Base-by-base conservation (phyloP, 2,329 filamentous ascomycete genomes). In the Clonostachys chloroleuca region DNA sequence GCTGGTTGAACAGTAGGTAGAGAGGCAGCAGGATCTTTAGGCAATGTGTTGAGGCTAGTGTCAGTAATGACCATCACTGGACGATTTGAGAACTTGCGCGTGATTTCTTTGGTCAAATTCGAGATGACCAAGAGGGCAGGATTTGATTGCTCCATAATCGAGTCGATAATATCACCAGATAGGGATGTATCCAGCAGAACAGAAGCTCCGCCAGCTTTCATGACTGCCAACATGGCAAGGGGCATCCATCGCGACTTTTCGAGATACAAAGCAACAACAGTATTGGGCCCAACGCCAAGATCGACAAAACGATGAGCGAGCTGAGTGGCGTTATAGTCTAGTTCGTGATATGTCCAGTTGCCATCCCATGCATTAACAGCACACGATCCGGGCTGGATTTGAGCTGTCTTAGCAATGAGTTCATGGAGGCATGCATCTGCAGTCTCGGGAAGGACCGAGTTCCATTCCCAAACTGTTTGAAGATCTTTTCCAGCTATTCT, bases 331-430 rank as follows among this genome's bases (percentile, higher is more conserved):
- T 64, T 56, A 2, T 52, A 47, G 40, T 73, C 66, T 5, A 74
- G 56, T 37, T 74, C 61, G 37, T 55, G 47, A 47, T 73, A 75
- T 9, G 69, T 69, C 47, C 72, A 63, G 42, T 59, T 37, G 51
- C 70, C 70, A 47, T 74, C 70, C 68, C 69, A 73, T 3, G 71
- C 70, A 42, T 66, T 54, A 30, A 74, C 63, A 18, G 71, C 71
- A 5, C 57, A 52, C 12, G 60, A 56, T 12, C 54, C 47, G 1
- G 70, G 68, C 14, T 34, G 44, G 8, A n/a, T 34, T 12, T 14
- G 12, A 30, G 17, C 17, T 16, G 36, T 30, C n/a, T 36, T n/a
- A 16, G 20, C 20, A 33, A 45, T 39, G 24, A 44, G 17, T 13
- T 40, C 34, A 30, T 48, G 46, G 6, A 48, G n/a, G n/a, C 41